phyloP scores from a whole-genome alignment of 2,329 filamentous ascomycete genomes.

The Fusarium sp. region DNA sequence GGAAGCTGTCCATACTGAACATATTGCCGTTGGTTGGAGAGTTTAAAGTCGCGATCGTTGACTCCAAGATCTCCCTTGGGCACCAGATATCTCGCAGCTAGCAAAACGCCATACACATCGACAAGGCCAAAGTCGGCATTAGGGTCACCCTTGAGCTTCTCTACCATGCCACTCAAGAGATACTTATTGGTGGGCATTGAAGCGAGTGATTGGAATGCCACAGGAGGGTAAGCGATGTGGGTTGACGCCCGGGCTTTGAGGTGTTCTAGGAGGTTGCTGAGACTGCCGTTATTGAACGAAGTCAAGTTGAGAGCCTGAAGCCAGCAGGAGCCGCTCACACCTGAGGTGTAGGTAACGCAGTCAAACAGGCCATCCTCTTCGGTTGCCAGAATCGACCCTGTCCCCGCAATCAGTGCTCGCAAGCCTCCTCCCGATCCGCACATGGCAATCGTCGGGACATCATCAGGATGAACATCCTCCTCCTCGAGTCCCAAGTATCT shows the following conservation, averaged over 20 bases:
- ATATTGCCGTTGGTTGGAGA: constrained; percentile 87
- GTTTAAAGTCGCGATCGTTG: constrained; percentile 85
- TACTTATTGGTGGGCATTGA: constrained; percentile 94
- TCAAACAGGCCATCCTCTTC: constrained; percentile 92
- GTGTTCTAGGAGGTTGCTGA: constrained; percentile 83
- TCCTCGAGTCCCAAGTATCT: constrained; percentile 86
- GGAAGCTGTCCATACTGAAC: constrained; percentile 86
- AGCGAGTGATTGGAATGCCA: constrained; percentile 85
- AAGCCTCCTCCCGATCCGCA: constrained; percentile 95
- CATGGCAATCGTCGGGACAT: constrained; percentile 93
- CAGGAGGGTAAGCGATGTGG: constrained; percentile 93
- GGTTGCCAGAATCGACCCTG: constrained; percentile 87
- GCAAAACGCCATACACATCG: constrained; percentile 89
- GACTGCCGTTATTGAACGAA: constrained; percentile 78
- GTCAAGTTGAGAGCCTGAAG: constrained; percentile 86
- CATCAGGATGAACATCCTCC: constrained; percentile 88
- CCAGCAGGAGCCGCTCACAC: constrained; percentile 97
- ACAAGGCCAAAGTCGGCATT: constrained; percentile 88
- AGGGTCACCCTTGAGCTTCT: constrained; percentile 85
- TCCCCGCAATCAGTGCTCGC: constrained; percentile 89
- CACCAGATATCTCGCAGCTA: constrained; percentile 88
- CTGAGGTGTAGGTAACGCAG: constrained; percentile 94
- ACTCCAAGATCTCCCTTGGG: constrained; percentile 83
- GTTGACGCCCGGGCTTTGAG: constrained; percentile 87
- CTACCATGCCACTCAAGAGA: constrained; percentile 88